Evolutionary conservation across 495 filamentous ascomycete species (phyloP).

Genomic region (Cercophora sp.): DNA sequence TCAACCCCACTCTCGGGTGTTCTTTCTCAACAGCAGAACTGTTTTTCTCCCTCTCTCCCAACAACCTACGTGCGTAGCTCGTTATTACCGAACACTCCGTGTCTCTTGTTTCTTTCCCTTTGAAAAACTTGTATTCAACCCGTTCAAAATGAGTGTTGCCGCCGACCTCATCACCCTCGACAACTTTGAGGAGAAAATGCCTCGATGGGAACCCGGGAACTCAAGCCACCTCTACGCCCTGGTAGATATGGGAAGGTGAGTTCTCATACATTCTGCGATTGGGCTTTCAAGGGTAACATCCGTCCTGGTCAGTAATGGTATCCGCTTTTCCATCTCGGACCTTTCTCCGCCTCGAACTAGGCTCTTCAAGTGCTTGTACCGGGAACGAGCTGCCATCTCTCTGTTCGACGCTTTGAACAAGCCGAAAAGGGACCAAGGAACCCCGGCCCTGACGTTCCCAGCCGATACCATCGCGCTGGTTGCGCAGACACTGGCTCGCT

Average conservation of each 20-base stretch:
- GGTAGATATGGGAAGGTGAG: conserved; percentile 74
- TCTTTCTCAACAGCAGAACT: no score
- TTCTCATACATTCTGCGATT: conserved; percentile 1
- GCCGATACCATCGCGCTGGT: conserved; percentile 58
- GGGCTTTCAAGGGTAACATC: conserved; percentile 3
- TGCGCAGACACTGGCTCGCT: conserved; percentile 60
- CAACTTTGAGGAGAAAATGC: conserved; percentile 47
- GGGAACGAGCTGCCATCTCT: conserved; percentile 74
- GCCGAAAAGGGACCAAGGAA: conserved; percentile 22
- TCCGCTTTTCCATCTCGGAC: conserved; percentile 86
- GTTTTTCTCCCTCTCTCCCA: no score
- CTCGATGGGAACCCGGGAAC: conserved; percentile 38
- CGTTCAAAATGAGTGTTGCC: conserved; percentile 20
- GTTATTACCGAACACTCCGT: no score
- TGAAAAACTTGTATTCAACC: no score
- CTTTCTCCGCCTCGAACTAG: conserved; percentile 66
- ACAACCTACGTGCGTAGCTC: no score
- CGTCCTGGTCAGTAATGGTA: conserved; percentile 98
- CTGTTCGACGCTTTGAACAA: conserved; percentile 79
- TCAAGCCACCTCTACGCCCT: conserved; percentile 51
- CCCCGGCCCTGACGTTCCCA: conserved; percentile 56
- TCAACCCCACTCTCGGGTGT: no score
- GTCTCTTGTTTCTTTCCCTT: no score
- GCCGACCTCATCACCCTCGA: conserved; percentile 47
- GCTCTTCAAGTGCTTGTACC: conserved; percentile 71